A percentile compares a stretch with the other conserved stretches of the same genome.
These are phyloP conservation scores for Gnetum montanum DNA, from an alignment of 75 land plant species.

Conservation along the genomic window DNA sequence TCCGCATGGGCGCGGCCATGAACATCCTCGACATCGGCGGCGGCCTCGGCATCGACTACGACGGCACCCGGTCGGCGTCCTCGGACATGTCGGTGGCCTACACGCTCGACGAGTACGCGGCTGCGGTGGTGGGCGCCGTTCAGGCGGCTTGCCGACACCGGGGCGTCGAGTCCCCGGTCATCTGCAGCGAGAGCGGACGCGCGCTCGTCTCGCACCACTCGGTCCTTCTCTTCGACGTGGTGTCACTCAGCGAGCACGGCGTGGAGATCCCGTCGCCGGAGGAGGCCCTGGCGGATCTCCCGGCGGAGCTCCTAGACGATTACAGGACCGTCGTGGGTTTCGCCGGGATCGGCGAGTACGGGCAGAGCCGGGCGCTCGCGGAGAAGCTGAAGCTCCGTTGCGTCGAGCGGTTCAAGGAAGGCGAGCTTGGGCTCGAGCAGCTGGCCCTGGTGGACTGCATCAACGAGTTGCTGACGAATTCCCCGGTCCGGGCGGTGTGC, in stretches of 20 bases:
- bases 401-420: slow-evolving; percentile 52
- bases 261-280: neutral
- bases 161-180: slow-evolving; percentile 42
- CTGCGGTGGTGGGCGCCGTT: slow-evolving; percentile 55
- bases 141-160: slow-evolving; percentile 45
- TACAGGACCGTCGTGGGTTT: slow-evolving; percentile 26
- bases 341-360: slow-evolving; percentile 19
- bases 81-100: slow-evolving; percentile 90
- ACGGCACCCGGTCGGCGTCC: slow-evolving; percentile 52
- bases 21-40: slow-evolving; percentile 80
- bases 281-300: slow-evolving; percentile 12
- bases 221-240: slow-evolving; percentile 71
- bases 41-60: slow-evolving; percentile 90
- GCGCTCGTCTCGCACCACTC: slow-evolving; percentile 94
- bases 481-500: slow-evolving; percentile 1
- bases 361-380: slow-evolving; percentile 19
- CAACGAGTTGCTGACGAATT: slow-evolving; percentile 29
- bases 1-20: slow-evolving; percentile 76
- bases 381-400: slow-evolving; percentile 43
- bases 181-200: slow-evolving; percentile 91
- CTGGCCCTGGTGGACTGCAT: slow-evolving; percentile 56
- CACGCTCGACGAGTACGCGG: slow-evolving; percentile 63
- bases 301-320: slow-evolving; percentile 28
- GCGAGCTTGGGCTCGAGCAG: slow-evolving; percentile 41
- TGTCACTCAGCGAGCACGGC: slow-evolving; percentile 20